These are phyloP conservation scores for Echinosophora koreensis DNA, from an alignment of 306 rosid genomes.

Conservation along the genomic window DNA sequence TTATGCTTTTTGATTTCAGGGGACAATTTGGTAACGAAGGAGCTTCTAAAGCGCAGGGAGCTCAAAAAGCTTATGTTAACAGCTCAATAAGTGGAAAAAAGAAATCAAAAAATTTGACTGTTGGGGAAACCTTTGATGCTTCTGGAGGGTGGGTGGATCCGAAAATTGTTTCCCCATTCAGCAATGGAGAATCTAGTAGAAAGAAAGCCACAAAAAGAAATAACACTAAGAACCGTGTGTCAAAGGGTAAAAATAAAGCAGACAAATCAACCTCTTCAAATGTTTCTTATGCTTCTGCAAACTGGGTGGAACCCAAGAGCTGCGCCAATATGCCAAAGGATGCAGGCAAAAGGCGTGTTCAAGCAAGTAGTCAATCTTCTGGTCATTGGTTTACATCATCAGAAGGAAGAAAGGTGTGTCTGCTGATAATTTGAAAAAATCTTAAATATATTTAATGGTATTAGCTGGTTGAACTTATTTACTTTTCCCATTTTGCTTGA, in stretches of 20 bases:
- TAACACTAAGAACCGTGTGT: constrained; percentile 51
- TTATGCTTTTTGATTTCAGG: constrained; percentile 59
- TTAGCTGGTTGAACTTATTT: constrained; percentile 29
- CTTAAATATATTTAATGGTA: constrained; percentile 18
- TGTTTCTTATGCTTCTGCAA: constrained; percentile 54
- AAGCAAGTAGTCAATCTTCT: constrained; percentile 67
- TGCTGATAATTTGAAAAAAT: background rate
- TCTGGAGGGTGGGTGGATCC: constrained; percentile 73
- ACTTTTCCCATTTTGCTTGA: constrained; percentile 19
- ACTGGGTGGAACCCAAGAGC: constrained; percentile 79
- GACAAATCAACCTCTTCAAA: constrained; percentile 48
- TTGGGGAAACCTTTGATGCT: constrained; percentile 51
- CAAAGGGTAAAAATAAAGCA: constrained; percentile 53
- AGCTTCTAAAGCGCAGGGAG: constrained; percentile 59
- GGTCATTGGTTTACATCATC: constrained; percentile 92
- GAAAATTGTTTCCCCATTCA: constrained; percentile 43
- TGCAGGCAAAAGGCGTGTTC: constrained; percentile 71
- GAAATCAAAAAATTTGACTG: constrained; percentile 44
- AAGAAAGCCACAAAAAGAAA: constrained; percentile 57
- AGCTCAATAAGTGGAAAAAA: constrained; percentile 56
- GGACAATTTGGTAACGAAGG: constrained; percentile 77
- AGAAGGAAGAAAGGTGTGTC: constrained; percentile 77
- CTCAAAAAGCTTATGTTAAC: constrained; percentile 42
- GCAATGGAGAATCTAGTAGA: constrained; percentile 54
- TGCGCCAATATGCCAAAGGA: constrained; percentile 61